phyloP scores from a whole-genome alignment of 1,139 yeast species.

The Zhuliangozyma blackwelliae region DNA sequence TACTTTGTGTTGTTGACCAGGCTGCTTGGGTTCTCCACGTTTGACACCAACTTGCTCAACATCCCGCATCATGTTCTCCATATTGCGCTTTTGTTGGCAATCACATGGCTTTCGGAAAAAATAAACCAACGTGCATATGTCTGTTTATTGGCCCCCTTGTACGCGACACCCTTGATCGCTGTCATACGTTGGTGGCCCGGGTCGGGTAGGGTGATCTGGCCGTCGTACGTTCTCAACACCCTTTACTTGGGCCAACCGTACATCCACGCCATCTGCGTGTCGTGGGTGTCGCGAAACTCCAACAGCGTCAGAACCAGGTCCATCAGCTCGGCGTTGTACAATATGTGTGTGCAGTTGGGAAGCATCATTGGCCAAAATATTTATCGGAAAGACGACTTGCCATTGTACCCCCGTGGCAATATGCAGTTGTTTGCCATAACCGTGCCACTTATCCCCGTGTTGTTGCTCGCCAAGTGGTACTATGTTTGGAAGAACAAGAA shows the following conservation, averaged over 20 bases:
- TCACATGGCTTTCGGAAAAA: conserved; percentile 40
- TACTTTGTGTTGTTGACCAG: conserved; percentile 33
- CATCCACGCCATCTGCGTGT: conserved; percentile 49
- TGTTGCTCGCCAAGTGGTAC: conserved; percentile 26
- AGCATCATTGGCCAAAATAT: conserved; percentile 49
- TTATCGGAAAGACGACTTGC: conserved; percentile 54
- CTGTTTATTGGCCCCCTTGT: conserved; percentile 33
- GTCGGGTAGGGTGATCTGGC: conserved; percentile 44
- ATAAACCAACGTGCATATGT: conserved; percentile 32
- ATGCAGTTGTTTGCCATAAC: conserved; percentile 16
- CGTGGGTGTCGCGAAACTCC: conserved; percentile 60
- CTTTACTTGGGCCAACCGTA: conserved; percentile 48
- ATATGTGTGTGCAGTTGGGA: conserved; percentile 58
- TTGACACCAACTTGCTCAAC: conserved; percentile 50
- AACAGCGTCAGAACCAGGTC: conserved; percentile 58
- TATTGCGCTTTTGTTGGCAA: conserved; percentile 26
- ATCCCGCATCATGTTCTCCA: conserved; percentile 32
- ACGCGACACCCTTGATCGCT: conserved; percentile 35
- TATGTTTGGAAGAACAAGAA: conserved; percentile 45
- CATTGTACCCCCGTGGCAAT: conserved; percentile 56
- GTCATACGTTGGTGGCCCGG: conserved; percentile 51
- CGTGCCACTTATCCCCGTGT: conserved; percentile 16
- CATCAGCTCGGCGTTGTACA: conserved; percentile 44
- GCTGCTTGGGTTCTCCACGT: conserved; percentile 52
- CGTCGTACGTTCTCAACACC: conserved; percentile 47